These are phyloP conservation scores for Diaporthe sp. DNA, from an alignment of 2,329 filamentous ascomycete genomes.

Conservation along the genomic window DNA sequence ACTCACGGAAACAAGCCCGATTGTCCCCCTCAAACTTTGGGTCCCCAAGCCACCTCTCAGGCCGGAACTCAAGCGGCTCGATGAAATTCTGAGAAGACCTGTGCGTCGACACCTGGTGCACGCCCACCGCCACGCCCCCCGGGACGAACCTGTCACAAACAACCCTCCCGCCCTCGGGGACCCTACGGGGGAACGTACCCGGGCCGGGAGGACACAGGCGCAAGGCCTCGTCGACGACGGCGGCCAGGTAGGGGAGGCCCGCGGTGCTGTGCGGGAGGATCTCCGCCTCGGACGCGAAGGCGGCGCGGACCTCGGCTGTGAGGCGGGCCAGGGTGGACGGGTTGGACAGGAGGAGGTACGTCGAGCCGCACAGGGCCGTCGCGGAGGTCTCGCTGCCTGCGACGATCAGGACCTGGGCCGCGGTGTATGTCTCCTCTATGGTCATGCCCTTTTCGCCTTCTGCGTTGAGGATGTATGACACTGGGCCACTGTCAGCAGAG, in stretches of 20 bases:
- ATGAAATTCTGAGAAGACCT: conserved; percentile 20
- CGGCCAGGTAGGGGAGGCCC: conserved; percentile 50
- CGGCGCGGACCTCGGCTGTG: conserved; percentile 48
- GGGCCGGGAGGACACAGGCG: conserved; percentile 50
- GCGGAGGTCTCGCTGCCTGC: conserved; percentile 39
- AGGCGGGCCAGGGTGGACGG: conserved; percentile 36
- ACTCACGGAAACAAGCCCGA: conserved; percentile 23
- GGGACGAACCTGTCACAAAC: conserved; percentile 35
- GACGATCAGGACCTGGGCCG: conserved; percentile 31
- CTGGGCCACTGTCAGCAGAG: not conserved
- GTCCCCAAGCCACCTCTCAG: conserved; percentile 31
- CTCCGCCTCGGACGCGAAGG: conserved; percentile 48
- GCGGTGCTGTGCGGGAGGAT: conserved; percentile 48
- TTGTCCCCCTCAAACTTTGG: conserved; percentile 19
- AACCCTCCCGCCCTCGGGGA: conserved; percentile 29
- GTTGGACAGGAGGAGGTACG: conserved; percentile 41
- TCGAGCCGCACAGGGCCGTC: conserved; percentile 34
- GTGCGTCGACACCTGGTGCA: conserved; percentile 25
- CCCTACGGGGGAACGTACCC: conserved; percentile 32
- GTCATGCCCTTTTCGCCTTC: conserved; percentile 36
- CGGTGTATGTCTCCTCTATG: conserved; percentile 40
- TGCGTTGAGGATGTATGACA: conserved; percentile 34
- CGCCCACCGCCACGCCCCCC: not conserved
- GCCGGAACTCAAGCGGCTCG: conserved; percentile 14
- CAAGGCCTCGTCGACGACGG: conserved; percentile 53